Base-by-base conservation (phyloP, 1,284 basidiomycete species). In the Erythrobasidium hasegawianum region DNA sequence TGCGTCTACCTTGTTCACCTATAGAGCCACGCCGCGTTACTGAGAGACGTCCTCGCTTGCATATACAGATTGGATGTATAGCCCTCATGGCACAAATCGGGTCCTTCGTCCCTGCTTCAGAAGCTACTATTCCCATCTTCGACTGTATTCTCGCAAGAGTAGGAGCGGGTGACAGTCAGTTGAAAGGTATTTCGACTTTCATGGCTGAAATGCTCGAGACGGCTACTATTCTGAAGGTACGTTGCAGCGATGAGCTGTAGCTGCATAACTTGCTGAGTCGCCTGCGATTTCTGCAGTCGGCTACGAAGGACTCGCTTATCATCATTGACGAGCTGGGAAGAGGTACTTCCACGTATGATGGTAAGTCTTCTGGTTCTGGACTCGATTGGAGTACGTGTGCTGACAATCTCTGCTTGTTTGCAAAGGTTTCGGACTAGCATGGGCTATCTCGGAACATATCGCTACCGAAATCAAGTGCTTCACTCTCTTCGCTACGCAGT, bases 151-250 rank as follows among this genome's bases (percentile, higher is more conserved):
- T 98, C 2, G 96, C 95, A 64, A 84, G 96, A 72, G 95, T 99
- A 0, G 96, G 96, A 7, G 96, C 96, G 0, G 96, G 96, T 0
- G 96, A 98, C 76, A 94, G 89, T 77, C 94, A 97, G 77, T 81
- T 97, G 49, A 97, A 97, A 78, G 96, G 95, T 16, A 90, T 98
- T 2, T 96, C 91, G 27, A 99, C 96, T 0, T 99, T 98, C 77
- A 98, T 98, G 95, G 93, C 94, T 2, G 96, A 99, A 79, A 99
- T 98, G 96, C 82, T 95, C 11, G 91, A 95, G 78, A 98, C 94
- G 0, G 94, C 96, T 0, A 93, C 91, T 0, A 98, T 99, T 73
- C 83, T 98, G 53, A 85, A 89, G 74, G 90, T 91, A 61, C 38
- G 84, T 78, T n/a, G n/a, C n/a, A n/a, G n/a, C n/a, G 4, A 24